Base-by-base conservation (phyloP, 306 rosid genomes). In the Prinsepia uniflora region DNA sequence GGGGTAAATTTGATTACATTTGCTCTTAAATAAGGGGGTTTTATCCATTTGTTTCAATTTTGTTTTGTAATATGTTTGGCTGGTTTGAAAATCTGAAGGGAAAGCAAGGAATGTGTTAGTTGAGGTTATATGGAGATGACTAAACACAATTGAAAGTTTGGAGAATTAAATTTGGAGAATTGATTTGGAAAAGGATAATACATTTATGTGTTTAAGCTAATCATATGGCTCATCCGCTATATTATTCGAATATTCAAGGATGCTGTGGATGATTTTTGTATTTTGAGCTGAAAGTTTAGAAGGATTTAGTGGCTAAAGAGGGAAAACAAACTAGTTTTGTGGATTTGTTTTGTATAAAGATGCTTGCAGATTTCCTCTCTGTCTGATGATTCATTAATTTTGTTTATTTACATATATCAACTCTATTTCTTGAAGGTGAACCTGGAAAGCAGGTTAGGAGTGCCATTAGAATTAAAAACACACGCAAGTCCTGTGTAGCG, bases 391-490 rank as follows among this genome's bases (percentile, higher is more conserved):
- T 77, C 13, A 34, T 75, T 24, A 24, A 24, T 24, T 24, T 43
- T 53, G 43, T 6, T 44, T 52, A 56, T 54, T 15, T 71, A 72
- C 64, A 22, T 58, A 47, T 62, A 20, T 42, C 34, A 7, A 12
- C 45, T 70, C 43, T 67, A 57, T 54, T 10, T 78, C 39, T 76
- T 91, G 86, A 66, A 95, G 99, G 88, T 81, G 97, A 91, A 74
- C 96, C 96, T 2, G 97, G 97, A 20, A 95, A 91, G 82, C 99
- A 95, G 87, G 99, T 82, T 49, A 80, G n/a, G n/a, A n/a, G n/a
- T n/a, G n/a, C n/a, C n/a, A n/a, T n/a, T n/a, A n/a, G n/a, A n/a
- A n/a, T n/a, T n/a, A n/a, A n/a, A n/a, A n/a, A n/a, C n/a, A n/a
- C n/a, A n/a, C n/a, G n/a, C n/a, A n/a, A n/a, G n/a, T n/a, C n/a